Evolutionary conservation across 306 rosid species (phyloP).

Genomic region (Vigna angularis): DNA sequence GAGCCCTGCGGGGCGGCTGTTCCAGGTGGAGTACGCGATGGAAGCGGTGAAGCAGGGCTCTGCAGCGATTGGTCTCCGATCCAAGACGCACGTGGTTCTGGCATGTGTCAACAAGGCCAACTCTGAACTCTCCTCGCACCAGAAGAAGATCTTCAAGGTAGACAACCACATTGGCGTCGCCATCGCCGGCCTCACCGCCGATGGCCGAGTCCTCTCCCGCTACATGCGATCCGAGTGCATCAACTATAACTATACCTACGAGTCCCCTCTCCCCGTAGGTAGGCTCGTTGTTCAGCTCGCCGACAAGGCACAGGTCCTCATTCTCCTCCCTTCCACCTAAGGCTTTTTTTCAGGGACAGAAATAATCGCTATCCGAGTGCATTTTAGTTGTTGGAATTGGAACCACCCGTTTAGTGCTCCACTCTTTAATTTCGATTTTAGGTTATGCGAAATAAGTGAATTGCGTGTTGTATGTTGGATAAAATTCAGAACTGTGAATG

Average conservation of each 20-base stretch:
- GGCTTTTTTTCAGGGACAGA: no score
- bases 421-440: constrained; percentile 11
- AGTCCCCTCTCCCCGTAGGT: constrained; percentile 91
- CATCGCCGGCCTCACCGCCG: constrained; percentile 95
- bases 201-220: constrained; percentile 94
- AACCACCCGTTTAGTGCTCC: not conserved
- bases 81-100: constrained; percentile 87
- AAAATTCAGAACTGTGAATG: not conserved
- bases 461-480: not conserved
- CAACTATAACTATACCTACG: constrained; percentile 85
- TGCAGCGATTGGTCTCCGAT: constrained; percentile 99
- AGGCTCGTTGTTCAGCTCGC: constrained; percentile 98
- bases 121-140: constrained; percentile 92
- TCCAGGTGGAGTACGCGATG: constrained; percentile 99
- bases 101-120: constrained; percentile 94
- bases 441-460: not conserved
- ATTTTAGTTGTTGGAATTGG: not conserved
- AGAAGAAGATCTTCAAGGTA: constrained; percentile 99
- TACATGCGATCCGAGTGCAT: constrained; percentile 94
- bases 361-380: not conserved
- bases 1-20: constrained; percentile 89
- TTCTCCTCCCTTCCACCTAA: no score
- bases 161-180: constrained; percentile 98
- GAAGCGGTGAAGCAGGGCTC: constrained; percentile 98
- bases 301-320: constrained; percentile 89